phyloP scores from a whole-genome alignment of 1,139 yeast species.

The Spencermartinsiella ligniputridi region DNA sequence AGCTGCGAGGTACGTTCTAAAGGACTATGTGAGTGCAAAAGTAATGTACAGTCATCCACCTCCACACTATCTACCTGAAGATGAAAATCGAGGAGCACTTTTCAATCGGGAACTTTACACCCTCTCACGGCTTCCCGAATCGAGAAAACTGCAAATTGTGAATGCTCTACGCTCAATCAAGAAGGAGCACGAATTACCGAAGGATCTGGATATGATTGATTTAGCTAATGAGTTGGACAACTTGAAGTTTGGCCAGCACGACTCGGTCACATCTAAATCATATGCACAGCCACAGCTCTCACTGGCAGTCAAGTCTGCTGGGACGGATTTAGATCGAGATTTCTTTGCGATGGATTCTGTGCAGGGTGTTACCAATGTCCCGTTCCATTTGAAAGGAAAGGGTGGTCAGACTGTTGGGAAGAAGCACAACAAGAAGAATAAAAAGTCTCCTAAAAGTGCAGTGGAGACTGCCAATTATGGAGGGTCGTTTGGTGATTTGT shows the following conservation, averaged over 20 bases:
- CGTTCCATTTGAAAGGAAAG: constrained; percentile 58
- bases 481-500: constrained; percentile 16
- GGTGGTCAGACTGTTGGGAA: constrained; percentile 38
- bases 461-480: constrained; percentile 9
- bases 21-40: constrained; percentile 93
- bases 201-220: constrained; percentile 51
- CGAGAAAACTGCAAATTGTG: constrained; percentile 64
- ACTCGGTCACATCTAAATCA: constrained; percentile 37
- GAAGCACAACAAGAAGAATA: constrained; percentile 78
- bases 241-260: constrained; percentile 76
- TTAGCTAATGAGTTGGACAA: constrained; percentile 64
- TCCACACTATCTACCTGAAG: constrained; percentile 42
- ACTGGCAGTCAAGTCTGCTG: constrained; percentile 48
- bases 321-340: constrained; percentile 57
- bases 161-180: constrained; percentile 21
- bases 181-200: constrained; percentile 15
- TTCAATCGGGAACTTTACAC: constrained; percentile 75
- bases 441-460: constrained; percentile 37
- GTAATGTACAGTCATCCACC: constrained; percentile 85
- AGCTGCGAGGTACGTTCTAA: constrained; percentile 86
- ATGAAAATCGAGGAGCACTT: constrained; percentile 34
- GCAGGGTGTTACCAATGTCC: constrained; percentile 59
- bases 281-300: constrained; percentile 35
- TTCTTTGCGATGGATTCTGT: constrained; percentile 68
- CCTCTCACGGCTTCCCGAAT: constrained; percentile 54